Base-by-base conservation (phyloP, 139 green algal species). In the Coelastrella sp. region DNA sequence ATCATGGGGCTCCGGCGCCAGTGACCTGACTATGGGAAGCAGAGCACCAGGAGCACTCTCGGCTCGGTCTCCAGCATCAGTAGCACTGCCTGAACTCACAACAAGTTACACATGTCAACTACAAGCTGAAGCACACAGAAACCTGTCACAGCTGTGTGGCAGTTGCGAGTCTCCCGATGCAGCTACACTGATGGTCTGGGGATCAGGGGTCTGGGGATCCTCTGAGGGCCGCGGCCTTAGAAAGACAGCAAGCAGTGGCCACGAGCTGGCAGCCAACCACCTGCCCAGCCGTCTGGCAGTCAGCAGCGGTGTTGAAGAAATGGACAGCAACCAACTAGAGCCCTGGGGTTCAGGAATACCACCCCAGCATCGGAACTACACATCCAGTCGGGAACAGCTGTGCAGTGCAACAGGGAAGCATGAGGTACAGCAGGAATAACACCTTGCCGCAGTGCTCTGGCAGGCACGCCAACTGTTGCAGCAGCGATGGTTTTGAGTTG, bases 401-500 rank as follows among this genome's bases (percentile, higher is more conserved):
- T 35, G 6, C 27, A 19, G 1, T 35, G 66, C 49, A 20, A 35
- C 49, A 12, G 63, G 5, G 22, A n/a, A 35, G 68, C n/a, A 75
- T 24, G 49, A 80, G 19, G 25, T 25, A 63, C 25, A 81, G 65
- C 17, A 24, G 65, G 56, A 79, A 24, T 11, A 82, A 70, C 70
- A 83, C 68, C 68, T 83, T 7, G 12, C 65, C 57, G 72, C 84
- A 74, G 70, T 10, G 19, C 15, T 89, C 8, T 19, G 49, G 84
- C 66, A 89, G 56, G 27, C 56, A 7, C 49, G 73, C 15, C 25
- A 75, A 25, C 57, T 83, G 59, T 20, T 60, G 20, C 70, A 89
- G 49, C 84, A 83, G 70, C 8, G n/a, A 89, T 68, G 56, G 72
- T 49, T 70, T 89, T 20, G 61, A 82, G 70, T 6, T 19, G n/a